Conservation (phyloP, 148 eudicot genomes). For the Spergularia bocconei region DNA sequence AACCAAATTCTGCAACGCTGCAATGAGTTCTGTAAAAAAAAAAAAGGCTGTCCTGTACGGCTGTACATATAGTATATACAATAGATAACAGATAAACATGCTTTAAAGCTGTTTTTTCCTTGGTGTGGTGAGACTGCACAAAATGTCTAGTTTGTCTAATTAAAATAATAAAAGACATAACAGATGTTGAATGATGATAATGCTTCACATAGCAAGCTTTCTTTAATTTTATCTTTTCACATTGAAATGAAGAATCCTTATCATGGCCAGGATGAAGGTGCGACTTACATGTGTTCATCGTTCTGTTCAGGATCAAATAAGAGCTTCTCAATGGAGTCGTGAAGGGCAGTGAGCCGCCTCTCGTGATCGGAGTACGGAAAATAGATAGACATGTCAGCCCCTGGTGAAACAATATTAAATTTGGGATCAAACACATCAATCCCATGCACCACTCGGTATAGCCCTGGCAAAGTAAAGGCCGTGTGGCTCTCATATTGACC, state of each 20-base stretch:
- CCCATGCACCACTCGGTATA: conserved; percentile 94
- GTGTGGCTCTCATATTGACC: conserved; percentile 98
- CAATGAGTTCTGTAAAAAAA: background rate
- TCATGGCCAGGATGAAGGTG: background rate
- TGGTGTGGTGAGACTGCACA: too few relatives aligned
- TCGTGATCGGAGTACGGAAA: conserved; percentile 71
- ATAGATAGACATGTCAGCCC: conserved; percentile 83
- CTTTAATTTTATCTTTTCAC: background rate
- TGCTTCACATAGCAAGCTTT: background rate
- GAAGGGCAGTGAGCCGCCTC: conserved; percentile 68
- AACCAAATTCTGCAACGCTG: background rate
- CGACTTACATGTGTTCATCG: conserved; percentile 70
- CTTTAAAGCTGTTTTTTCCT: background rate
- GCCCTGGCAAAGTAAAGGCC: conserved; percentile 85
- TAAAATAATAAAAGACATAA: background rate
- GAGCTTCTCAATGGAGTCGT: conserved; percentile 68
- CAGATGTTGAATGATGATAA: background rate
- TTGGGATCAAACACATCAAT: conserved; percentile 96
- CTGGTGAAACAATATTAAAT: conserved; percentile 98
- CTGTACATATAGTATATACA: too few relatives aligned
- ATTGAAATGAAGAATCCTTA: background rate
- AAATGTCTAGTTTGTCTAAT: background rate
- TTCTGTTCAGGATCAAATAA: conserved; percentile 74
- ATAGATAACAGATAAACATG: background rate
- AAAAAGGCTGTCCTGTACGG: too few relatives aligned